Base-by-base conservation (phyloP, 1,284 basidiomycete genomes). In the Fomitopsis pinicola region DNA sequence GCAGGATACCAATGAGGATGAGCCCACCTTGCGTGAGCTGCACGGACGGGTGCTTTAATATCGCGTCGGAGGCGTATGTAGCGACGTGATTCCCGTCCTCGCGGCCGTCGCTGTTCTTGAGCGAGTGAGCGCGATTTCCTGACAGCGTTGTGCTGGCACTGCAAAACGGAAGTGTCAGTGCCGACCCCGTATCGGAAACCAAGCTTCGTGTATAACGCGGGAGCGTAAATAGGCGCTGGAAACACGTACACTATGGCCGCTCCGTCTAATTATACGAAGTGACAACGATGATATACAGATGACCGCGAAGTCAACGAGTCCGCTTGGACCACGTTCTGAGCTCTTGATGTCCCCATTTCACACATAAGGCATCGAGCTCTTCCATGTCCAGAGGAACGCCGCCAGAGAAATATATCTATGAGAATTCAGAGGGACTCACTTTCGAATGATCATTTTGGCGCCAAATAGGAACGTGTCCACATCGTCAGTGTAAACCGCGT, bases 381-480 rank as follows among this genome's bases (percentile, higher is more conserved):
- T 22, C 35, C 35, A 36, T 36, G 7, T 7, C 10, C 10, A 12
- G 38, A 3, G 3, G 38, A 40, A 40, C 38, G 38, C 9, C 14
- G 38, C 38, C 38, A 0, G 3, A 40, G 9, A 40, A 4, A 15
- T 15, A 8, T 40, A 40, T 40, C 38, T 40, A 40, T 8, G 14
- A 40, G 30, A 8, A 5, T 33, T 40, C 9, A 4, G 48, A 30
- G 1, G 46, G 28, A 73, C 81, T 65, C 63, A 87, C 86, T 92
- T 92, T 65, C 95, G 84, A 64, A 97, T 84, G 33, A 98, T 85
- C 48, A 85, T 85, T 2, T 76, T 81, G 0, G 94, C 94, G 14
- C 96, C 96, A 66, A 98, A 98, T 2, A 98, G 74, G 66, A 98
- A 88, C 33, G 88, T 94, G 69, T 98, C 97, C 0, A 94, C 93